Percentiles rank a stretch among this genome's conserved stretches.
Conservation (phyloP, 2,329 filamentous ascomycete species). For the Aspergillus neoniger region DNA sequence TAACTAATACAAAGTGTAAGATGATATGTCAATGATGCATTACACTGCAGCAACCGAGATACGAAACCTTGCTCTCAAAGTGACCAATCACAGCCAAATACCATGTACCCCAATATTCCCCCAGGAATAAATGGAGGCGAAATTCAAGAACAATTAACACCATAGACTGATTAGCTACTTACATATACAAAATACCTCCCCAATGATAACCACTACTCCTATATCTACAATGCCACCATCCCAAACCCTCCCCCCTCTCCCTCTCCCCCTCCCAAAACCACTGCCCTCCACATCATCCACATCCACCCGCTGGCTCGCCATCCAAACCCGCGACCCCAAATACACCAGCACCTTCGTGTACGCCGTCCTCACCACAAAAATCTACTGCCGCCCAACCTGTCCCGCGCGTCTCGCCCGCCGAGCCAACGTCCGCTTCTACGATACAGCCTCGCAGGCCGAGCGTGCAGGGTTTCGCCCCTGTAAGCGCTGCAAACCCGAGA, state of each 20-base stretch:
- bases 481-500: conserved; percentile 56
- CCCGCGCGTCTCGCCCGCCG: conserved; percentile 59
- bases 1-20: too few species aligned
- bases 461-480: conserved; percentile 56
- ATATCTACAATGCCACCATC: too few species aligned
- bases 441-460: conserved; percentile 50
- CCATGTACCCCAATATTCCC: not conserved
- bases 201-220: too few species aligned
- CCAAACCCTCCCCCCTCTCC: too few species aligned
- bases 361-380: conserved; percentile 57
- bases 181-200: too few species aligned
- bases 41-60: not conserved
- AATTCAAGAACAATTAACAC: not conserved
- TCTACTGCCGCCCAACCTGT: conserved; percentile 60
- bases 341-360: conserved; percentile 55
- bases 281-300: conserved; percentile 8
- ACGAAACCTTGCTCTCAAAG: conserved; percentile 31
- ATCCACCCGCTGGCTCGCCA: conserved; percentile 45
- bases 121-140: not conserved
- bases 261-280: too few species aligned
- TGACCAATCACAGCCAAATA: conserved; percentile 35
- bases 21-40: not conserved
- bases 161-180: too few species aligned
- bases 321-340: conserved; percentile 47
- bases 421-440: conserved; percentile 59